These are phyloP conservation scores for Cercospora sp. DNA, from an alignment of 2,329 filamentous ascomycete genomes.

Conservation along the genomic window DNA sequence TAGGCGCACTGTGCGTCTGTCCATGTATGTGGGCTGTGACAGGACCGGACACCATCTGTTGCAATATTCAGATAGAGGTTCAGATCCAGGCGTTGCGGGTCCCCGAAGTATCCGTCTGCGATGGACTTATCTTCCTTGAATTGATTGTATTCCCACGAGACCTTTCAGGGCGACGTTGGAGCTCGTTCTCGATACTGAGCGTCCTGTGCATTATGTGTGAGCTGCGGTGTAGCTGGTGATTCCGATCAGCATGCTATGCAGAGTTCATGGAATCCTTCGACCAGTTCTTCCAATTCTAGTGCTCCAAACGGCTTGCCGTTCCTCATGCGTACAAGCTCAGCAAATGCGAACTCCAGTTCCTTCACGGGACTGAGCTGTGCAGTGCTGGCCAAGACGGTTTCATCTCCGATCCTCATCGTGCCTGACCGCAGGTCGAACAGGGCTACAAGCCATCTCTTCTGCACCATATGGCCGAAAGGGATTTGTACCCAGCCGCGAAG, in stretches of 20 bases:
- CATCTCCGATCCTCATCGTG: slow-evolving; percentile 12
- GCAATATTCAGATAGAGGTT: too few relatives aligned
- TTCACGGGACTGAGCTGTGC: slow-evolving; percentile 13
- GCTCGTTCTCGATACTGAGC: too few relatives aligned
- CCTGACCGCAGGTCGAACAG: slow-evolving; percentile 27
- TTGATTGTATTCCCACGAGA: too few relatives aligned
- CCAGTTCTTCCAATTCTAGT: slow-evolving; percentile 19
- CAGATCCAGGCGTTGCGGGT: too few relatives aligned
- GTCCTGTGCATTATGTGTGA: background rate
- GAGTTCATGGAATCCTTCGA: slow-evolving; percentile 25
- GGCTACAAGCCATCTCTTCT: slow-evolving; percentile 25
- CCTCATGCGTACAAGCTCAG: slow-evolving; percentile 15
- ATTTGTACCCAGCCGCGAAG: slow-evolving; percentile 30
- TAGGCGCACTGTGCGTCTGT: too few relatives aligned
- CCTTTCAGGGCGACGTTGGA: too few relatives aligned
- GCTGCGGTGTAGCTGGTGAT: background rate
- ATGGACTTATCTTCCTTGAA: too few relatives aligned
- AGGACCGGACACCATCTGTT: too few relatives aligned
- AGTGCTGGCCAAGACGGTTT: background rate
- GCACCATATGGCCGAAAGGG: slow-evolving; percentile 30
- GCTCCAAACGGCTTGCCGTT: slow-evolving; percentile 21
- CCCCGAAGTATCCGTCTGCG: too few relatives aligned
- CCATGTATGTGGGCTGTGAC: too few relatives aligned
- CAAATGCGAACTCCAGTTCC: slow-evolving; percentile 22
- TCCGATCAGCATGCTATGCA: slow-evolving; percentile 15